These are phyloP conservation scores for Colletotrichum tabaci DNA, from an alignment of 2,329 filamentous ascomycete genomes.

Conservation along the genomic window DNA sequence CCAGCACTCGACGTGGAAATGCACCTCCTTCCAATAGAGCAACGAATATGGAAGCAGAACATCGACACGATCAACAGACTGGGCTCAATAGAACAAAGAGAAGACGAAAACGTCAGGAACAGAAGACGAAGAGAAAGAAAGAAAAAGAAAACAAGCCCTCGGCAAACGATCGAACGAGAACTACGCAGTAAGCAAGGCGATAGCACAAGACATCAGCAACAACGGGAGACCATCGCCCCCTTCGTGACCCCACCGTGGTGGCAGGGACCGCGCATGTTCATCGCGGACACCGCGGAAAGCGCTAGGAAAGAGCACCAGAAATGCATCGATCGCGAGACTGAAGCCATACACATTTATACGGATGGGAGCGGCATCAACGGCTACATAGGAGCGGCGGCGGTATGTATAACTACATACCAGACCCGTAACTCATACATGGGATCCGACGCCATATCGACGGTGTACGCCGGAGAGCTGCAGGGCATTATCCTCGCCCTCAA, in stretches of 20 bases:
- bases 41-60: slow-evolving; percentile 19
- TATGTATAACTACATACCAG: not conserved
- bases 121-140: too few relatives aligned
- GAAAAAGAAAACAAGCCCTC: too few relatives aligned
- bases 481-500: too few relatives aligned
- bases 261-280: not conserved
- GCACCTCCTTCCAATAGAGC: slow-evolving; percentile 7
- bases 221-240: too few relatives aligned
- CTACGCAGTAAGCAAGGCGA: too few relatives aligned
- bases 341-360: not conserved
- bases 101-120: too few relatives aligned
- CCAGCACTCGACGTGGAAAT: slow-evolving; percentile 5
- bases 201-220: too few relatives aligned
- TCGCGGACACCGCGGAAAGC: not conserved
- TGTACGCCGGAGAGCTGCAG: too few relatives aligned
- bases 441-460: too few relatives aligned
- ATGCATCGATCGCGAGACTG: not conserved
- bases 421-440: too few relatives aligned
- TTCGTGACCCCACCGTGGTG: not conserved
- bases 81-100: too few relatives aligned
- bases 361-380: not conserved
- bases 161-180: too few relatives aligned
- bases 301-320: slow-evolving; percentile 1
- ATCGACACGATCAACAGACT: not conserved
- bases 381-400: not conserved